A percentile compares a stretch with the other conserved stretches of the same genome.
phyloP scores from a whole-genome alignment of 2,329 filamentous ascomycete species.

The Colletotrichum graminicola region DNA sequence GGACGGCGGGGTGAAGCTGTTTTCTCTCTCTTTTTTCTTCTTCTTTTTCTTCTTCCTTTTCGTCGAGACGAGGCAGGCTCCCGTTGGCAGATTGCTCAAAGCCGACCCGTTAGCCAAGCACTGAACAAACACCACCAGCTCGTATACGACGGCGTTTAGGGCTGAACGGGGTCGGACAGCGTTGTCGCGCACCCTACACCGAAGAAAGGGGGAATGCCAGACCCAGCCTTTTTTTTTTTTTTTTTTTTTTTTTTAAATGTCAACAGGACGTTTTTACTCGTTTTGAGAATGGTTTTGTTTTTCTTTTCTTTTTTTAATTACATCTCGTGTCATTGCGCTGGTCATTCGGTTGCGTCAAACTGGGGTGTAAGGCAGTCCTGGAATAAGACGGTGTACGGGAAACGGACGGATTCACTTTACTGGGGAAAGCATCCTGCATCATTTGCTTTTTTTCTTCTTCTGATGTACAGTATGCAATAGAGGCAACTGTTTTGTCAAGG shows the following conservation, averaged over 20 bases:
- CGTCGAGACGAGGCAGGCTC: slow-evolving; percentile 24
- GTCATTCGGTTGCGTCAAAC: slow-evolving; percentile 39
- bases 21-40: too few relatives aligned
- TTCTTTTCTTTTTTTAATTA: slow-evolving; percentile 8
- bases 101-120: slow-evolving; percentile 23
- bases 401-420: slow-evolving; percentile 38
- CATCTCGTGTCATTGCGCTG: slow-evolving; percentile 40
- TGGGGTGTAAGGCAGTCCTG: slow-evolving; percentile 40
- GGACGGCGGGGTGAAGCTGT: slow-evolving; percentile 4
- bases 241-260: slow-evolving; percentile 40
- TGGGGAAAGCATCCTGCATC: slow-evolving; percentile 41
- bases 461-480: slow-evolving; percentile 43
- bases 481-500: slow-evolving; percentile 40
- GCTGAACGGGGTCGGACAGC: slow-evolving; percentile 35
- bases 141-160: slow-evolving; percentile 37
- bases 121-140: slow-evolving; percentile 16
- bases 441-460: slow-evolving; percentile 21
- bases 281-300: slow-evolving; percentile 15
- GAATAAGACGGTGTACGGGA: slow-evolving; percentile 41
- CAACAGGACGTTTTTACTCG: slow-evolving; percentile 35
- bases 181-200: slow-evolving; percentile 36
- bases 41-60: not conserved
- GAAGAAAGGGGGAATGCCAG: slow-evolving; percentile 33
- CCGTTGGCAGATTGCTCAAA: slow-evolving; percentile 28
- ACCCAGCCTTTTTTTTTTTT: slow-evolving; percentile 35